Conservation (phyloP, 352 stramenopile species). For the Phytophthora citrophthora region DNA sequence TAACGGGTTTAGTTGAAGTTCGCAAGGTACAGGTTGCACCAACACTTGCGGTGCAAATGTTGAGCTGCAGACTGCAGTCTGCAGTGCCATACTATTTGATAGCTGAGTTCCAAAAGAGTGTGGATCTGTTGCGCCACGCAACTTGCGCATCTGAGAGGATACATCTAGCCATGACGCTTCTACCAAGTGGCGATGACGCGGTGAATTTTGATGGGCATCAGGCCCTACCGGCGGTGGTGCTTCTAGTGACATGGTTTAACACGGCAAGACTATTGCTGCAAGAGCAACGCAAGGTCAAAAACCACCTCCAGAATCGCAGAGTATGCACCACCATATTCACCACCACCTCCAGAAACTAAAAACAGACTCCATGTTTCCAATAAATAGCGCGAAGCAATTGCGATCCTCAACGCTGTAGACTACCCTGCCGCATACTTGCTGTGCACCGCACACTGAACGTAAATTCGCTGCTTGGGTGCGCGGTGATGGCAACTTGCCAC, state of each 20-base stretch:
- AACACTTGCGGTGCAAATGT: not conserved
- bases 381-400: conserved; percentile 48
- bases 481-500: conserved; percentile 1
- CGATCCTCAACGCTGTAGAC: conserved; percentile 28
- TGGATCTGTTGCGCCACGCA: not conserved
- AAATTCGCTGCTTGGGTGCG: not conserved
- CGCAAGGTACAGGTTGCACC: conserved; percentile 1
- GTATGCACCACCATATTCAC: not conserved
- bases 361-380: conserved; percentile 41
- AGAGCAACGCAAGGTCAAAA: conserved; percentile 13
- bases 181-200: conserved; percentile 13
- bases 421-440: conserved; percentile 3
- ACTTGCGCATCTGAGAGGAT: conserved; percentile 14
- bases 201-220: not conserved
- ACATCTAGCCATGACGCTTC: conserved; percentile 17
- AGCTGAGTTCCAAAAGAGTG: no score
- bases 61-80: not conserved
- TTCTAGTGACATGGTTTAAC: not conserved
- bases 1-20: conserved; percentile 4
- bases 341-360: conserved; percentile 16
- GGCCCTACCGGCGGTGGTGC: not conserved
- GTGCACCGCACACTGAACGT: conserved; percentile 17
- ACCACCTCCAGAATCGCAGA: conserved; percentile 16
- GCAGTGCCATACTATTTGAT: no score
- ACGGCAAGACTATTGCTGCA: not conserved